Conservation (phyloP, 179 eudicot species). For the Vitellaria paradoxa region DNA sequence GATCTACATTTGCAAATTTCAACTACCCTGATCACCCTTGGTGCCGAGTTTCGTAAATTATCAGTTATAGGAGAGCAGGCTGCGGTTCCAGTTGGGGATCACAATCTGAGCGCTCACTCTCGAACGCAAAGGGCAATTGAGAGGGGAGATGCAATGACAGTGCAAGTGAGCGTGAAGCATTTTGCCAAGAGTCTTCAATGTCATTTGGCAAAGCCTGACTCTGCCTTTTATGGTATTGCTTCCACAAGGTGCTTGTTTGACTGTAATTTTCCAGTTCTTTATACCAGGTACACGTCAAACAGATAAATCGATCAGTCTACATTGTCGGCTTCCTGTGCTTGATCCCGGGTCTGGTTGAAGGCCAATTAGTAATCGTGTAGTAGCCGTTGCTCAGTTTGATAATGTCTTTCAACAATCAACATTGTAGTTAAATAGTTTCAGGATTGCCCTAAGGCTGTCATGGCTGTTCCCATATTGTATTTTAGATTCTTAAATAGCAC, state of each 20-base stretch:
- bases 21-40: conserved; percentile 67
- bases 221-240: conserved; percentile 82
- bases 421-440: neutral
- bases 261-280: conserved; percentile 87
- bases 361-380: neutral
- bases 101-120: conserved; percentile 35
- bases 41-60: conserved; percentile 75
- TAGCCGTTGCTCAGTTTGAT: neutral
- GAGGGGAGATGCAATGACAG: conserved; percentile 57
- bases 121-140: conserved; percentile 41
- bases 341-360: conserved; percentile 67
- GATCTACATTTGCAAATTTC: conserved; percentile 75
- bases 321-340: conserved; percentile 84
- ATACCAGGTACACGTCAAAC: conserved; percentile 77
- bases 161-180: conserved; percentile 87
- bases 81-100: conserved; percentile 33
- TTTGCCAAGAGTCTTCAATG: conserved; percentile 79
- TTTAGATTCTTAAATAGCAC: neutral
- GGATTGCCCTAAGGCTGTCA: neutral
- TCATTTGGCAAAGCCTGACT: conserved; percentile 84
- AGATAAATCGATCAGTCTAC: conserved; percentile 77
- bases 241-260: conserved; percentile 62
- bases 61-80: conserved; percentile 60
- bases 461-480: conserved; percentile 2
- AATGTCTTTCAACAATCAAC: neutral